A percentile compares a stretch with the other conserved stretches of the same genome.
Conservation (phyloP, 352 stramenopile species). For the Phytophthora meadii region DNA sequence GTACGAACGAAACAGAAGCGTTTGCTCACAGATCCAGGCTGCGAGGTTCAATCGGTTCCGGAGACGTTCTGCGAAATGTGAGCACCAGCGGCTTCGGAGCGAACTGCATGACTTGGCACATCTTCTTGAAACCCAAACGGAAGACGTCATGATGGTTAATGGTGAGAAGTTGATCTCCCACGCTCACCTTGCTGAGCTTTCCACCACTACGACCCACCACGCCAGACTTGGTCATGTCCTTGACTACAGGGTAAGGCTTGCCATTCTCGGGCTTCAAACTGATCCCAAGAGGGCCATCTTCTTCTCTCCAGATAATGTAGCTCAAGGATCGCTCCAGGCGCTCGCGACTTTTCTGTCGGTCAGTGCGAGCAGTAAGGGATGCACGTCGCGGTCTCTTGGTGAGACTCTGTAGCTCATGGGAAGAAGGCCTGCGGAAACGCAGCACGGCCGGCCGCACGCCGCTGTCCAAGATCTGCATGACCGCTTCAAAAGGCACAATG, state of each 20-base stretch:
- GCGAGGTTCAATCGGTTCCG: conserved; percentile 36
- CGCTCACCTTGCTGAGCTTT: conserved; percentile 40
- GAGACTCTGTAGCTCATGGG: conserved; percentile 51
- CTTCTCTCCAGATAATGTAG: conserved; percentile 76
- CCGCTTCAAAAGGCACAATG: conserved; percentile 50
- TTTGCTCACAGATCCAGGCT: conserved; percentile 58
- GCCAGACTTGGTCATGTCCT: conserved; percentile 44
- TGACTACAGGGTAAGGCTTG: conserved; percentile 65
- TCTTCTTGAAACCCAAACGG: conserved; percentile 61
- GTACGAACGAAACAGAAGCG: neutral
- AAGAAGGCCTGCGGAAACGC: conserved; percentile 58
- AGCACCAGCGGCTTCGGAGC: conserved; percentile 72
- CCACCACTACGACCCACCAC: conserved; percentile 36
- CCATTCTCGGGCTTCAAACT: conserved; percentile 56
- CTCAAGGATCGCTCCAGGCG: conserved; percentile 63
- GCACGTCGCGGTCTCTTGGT: conserved; percentile 24
- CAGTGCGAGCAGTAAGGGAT: conserved; percentile 15
- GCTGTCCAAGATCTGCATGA: conserved; percentile 65
- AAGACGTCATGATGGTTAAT: conserved; percentile 78
- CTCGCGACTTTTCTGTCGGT: conserved; percentile 52
- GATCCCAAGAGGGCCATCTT: conserved; percentile 65
- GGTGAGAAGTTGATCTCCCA: conserved; percentile 68
- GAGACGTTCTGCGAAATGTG: conserved; percentile 58
- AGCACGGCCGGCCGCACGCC: conserved; percentile 70
- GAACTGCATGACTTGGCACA: conserved; percentile 68